These are phyloP conservation scores for Schoenoplectus triqueter DNA, from an alignment of 202 grass and related monocot genomes.

Conservation along the genomic window DNA sequence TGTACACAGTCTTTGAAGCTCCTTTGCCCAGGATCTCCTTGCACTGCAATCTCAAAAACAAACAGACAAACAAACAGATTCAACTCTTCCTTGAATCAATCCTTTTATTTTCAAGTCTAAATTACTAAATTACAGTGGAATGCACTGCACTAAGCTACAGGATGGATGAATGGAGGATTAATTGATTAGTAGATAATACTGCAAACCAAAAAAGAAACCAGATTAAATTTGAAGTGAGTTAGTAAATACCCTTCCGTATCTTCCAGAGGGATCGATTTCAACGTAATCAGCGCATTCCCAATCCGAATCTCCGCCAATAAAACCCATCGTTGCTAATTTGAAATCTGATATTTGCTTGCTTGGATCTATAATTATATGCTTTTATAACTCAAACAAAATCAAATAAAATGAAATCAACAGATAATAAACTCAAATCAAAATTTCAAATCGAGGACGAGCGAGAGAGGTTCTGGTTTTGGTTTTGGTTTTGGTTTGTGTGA, in stretches of 20 bases:
- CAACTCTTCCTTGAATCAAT: background rate
- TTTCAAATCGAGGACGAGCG: too few species aligned
- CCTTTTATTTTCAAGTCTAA: too few species aligned
- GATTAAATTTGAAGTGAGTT: slow-evolving; percentile 21
- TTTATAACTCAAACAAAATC: too few species aligned
- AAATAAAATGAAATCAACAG: too few species aligned
- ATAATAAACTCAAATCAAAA: too few species aligned
- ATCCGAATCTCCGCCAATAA: slow-evolving; percentile 40
- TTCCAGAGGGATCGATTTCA: slow-evolving; percentile 88
- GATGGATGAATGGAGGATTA: too few species aligned
- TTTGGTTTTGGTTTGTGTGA: too few species aligned
- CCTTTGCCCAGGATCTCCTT: slow-evolving; percentile 91
- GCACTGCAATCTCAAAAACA: slow-evolving; percentile 56
- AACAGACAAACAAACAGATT: slow-evolving; percentile 7
- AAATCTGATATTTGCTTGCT: background rate
- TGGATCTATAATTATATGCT: background rate
- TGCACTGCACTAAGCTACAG: background rate
- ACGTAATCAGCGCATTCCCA: slow-evolving; percentile 62
- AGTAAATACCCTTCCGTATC: slow-evolving; percentile 94
- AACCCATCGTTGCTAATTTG: slow-evolving; percentile 51
- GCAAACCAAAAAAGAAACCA: background rate
- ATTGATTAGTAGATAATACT: background rate
- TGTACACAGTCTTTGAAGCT: slow-evolving; percentile 97
- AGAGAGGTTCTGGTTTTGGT: too few species aligned
- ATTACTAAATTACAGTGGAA: too few species aligned